A percentile compares a stretch with the other conserved stretches of the same genome.
These are phyloP conservation scores for Lasiodiplodia hormozganensis DNA, from an alignment of 2,329 filamentous ascomycete species.

Conservation along the genomic window DNA sequence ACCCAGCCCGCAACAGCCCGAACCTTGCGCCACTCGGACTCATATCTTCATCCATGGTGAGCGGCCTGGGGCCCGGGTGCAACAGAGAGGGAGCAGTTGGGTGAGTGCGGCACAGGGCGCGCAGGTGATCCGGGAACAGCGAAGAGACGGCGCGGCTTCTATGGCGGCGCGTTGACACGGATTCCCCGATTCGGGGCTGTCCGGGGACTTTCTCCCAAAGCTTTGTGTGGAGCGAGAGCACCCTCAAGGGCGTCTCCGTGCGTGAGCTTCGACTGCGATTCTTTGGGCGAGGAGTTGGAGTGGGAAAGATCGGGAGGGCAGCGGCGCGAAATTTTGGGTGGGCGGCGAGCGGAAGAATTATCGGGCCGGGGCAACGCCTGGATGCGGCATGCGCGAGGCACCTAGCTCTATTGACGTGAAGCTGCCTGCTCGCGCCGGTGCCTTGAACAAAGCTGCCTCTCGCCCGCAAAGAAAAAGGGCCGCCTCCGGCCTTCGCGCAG, in stretches of 20 bases:
- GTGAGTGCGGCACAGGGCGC: conserved; percentile 62
- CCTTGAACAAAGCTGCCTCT: conserved; percentile 22
- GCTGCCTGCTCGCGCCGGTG: conserved; percentile 17
- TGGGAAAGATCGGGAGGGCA: conserved; percentile 33
- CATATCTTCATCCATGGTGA: conserved; percentile 32
- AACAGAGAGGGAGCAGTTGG: conserved; percentile 1
- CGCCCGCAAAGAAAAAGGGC: conserved; percentile 18
- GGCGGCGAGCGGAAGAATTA: conserved; percentile 2
- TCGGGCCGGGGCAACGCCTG: conserved; percentile 19
- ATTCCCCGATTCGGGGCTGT: conserved; percentile 69
- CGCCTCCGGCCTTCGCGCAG: conserved; percentile 1
- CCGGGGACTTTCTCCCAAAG: conserved; percentile 99
- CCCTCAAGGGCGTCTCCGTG: conserved; percentile 66
- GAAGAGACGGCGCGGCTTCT: conserved; percentile 88
- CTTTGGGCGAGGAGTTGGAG: conserved; percentile 92
- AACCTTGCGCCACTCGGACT: conserved; percentile 34
- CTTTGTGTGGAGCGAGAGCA: conserved; percentile 53
- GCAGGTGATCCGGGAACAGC: conserved; percentile 59
- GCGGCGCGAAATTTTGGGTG: conserved; percentile 13
- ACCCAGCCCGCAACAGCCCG: conserved; percentile 20
- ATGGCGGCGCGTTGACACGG: conserved; percentile 99
- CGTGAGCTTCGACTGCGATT: conserved; percentile 99
- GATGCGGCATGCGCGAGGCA: conserved; percentile 20
- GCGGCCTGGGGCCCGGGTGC: conserved; percentile 9
- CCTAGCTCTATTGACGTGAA: conserved; percentile 23